Conservation (phyloP, 2,329 filamentous ascomycete genomes). For the Alternaria triticina region DNA sequence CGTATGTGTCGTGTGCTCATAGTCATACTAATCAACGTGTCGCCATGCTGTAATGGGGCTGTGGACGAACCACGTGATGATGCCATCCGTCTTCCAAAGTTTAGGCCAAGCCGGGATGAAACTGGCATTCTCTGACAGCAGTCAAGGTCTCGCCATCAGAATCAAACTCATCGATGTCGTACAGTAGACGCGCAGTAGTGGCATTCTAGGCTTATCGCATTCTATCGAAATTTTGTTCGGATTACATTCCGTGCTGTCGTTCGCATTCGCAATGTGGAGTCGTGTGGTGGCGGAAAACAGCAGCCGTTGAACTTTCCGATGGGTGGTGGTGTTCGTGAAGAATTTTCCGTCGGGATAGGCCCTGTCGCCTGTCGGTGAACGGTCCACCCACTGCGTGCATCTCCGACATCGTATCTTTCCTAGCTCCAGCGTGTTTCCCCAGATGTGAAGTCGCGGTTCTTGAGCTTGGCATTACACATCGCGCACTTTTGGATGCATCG, state of each 20-base stretch:
- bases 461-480: constrained; percentile 17
- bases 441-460: neutral
- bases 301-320: neutral
- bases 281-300: neutral
- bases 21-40: neutral
- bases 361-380: neutral
- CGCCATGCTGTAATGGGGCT: neutral
- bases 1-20: neutral
- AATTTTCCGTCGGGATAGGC: constrained; percentile 11
- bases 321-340: neutral
- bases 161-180: neutral
- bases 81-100: neutral
- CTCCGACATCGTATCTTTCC: neutral
- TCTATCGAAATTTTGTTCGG: neutral
- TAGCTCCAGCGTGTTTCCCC: neutral
- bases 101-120: neutral
- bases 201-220: neutral
- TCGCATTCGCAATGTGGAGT: neutral
- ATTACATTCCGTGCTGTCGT: neutral
- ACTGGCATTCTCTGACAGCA: neutral
- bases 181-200: neutral
- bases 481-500: constrained; percentile 1
- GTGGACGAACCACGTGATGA: neutral
- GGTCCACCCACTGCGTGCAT: neutral
- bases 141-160: neutral